Evolutionary conservation across 2,329 filamentous ascomycete genomes (phyloP).

Genomic region (Monosporascus sp.): DNA sequence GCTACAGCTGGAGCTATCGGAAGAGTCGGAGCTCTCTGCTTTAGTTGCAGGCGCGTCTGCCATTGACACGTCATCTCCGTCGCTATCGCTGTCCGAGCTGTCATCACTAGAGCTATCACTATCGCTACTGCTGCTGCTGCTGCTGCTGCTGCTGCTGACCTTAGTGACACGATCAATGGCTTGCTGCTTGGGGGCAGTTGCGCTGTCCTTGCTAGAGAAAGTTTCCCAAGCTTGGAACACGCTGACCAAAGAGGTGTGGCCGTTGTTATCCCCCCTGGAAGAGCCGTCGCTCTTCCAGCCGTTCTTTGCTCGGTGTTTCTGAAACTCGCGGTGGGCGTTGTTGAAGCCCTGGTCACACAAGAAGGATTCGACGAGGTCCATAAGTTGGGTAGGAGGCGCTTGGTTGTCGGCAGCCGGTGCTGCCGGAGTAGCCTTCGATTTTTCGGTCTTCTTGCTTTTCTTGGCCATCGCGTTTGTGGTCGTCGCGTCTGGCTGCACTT

Average conservation of each 20-base stretch:
- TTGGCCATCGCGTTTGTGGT: constrained; percentile 16
- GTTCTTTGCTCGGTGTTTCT: constrained; percentile 54
- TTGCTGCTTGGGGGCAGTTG: constrained; percentile 19
- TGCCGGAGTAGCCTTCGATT: constrained; percentile 8
- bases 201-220: constrained; percentile 26
- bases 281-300: constrained; percentile 35
- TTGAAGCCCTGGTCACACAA: constrained; percentile 61
- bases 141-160: constrained; percentile 23
- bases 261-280: constrained; percentile 21
- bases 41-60: neutral
- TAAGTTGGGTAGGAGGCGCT: constrained; percentile 52
- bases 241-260: constrained; percentile 38
- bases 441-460: constrained; percentile 15
- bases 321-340: constrained; percentile 55
- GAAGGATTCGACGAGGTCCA: constrained; percentile 63
- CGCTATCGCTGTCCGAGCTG: constrained; percentile 26
- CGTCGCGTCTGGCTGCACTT: constrained; percentile 2
- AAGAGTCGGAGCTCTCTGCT: constrained; percentile 3
- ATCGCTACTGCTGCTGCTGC: constrained; percentile 24
- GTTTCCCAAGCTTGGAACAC: constrained; percentile 48
- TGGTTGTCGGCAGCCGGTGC: constrained; percentile 11
- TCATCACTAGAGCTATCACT: constrained; percentile 12
- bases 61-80: constrained; percentile 20
- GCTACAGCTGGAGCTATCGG: constrained; percentile 28
- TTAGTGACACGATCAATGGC: constrained; percentile 20